Evolutionary conservation across 2,329 filamentous ascomycete genomes (phyloP), one percentile per base, ranked within the genome.

Genomic region (Thielaviopsis cerberus): DNA sequence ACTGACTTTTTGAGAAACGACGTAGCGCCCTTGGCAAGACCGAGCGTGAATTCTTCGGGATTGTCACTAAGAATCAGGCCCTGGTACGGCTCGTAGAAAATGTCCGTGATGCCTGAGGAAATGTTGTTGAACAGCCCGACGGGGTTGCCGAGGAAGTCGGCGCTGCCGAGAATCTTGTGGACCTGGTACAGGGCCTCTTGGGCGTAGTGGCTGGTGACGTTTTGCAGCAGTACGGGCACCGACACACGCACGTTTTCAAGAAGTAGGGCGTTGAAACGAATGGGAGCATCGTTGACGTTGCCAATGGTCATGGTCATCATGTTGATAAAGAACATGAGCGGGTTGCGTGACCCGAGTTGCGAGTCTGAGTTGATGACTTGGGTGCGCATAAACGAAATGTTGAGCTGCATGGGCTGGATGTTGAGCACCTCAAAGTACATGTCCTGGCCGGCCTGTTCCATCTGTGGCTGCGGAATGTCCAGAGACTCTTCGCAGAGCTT

Each of bases 41-140:
- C 92, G 48, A 94, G 76, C 22, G 92, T 94, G 58, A 98, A 83
- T 63, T 98, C 91, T 69, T 97, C 91, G 1, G 92, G 94, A 63
- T 87, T 82, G 69, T 98, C 92, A 0, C 90, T 94, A 77, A 94
- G 88, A 69, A 98, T 94, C 54, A 98, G 80, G 23, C 94, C 88
- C 73, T 98, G 92, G 72, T 98, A 98, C 41, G 92, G 92, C 69
- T 98, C 94, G 75, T 98, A 98, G 74, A 98, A 98, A 67, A 98
- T 95, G 68, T 96, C 92, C 22, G 88, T 90, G 57, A 98, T 88
- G 64, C 94, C 92, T 52, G 92, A 98, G 65, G 88, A 94, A 70
- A 98, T 86, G 68, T 91, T 98, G 74, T 94, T 97, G 81, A 98
- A 98, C 51, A 98, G 75, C 51, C 92, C 92, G 17, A 98, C 94